Conservation (phyloP, 2,329 filamentous ascomycete species). For the Talaromyces sp. region DNA sequence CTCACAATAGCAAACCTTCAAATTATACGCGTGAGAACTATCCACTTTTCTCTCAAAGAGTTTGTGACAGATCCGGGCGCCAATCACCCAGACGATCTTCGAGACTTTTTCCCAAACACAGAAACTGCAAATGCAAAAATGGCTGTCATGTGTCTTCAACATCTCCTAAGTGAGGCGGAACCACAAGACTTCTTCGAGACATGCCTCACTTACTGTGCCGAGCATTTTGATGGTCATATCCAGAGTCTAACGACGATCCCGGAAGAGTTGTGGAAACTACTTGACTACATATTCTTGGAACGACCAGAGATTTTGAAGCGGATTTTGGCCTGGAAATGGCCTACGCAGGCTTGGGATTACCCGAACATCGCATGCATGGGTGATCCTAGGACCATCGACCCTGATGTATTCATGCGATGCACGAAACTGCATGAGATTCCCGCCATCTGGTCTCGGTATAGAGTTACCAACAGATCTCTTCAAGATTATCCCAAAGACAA, state of each 20-base stretch:
- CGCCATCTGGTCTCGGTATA: slow-evolving; percentile 13
- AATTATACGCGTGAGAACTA: neutral
- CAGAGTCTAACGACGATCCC: slow-evolving; percentile 5
- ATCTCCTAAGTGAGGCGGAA: slow-evolving; percentile 9
- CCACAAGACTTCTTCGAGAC: neutral
- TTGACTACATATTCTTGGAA: slow-evolving; percentile 12
- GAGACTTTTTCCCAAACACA: slow-evolving; percentile 1
- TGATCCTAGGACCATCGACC: slow-evolving; percentile 8
- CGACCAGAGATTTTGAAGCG: neutral
- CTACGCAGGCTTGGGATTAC: neutral
- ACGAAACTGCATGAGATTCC: slow-evolving; percentile 13
- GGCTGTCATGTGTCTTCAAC: slow-evolving; percentile 16
- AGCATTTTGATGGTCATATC: slow-evolving; percentile 17
- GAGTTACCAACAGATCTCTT: neutral
- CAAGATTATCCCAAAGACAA: slow-evolving; percentile 11
- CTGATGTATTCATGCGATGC: slow-evolving; percentile 14
- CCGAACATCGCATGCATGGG: slow-evolving; percentile 12
- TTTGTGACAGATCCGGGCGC: slow-evolving; percentile 1
- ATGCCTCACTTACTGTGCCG: slow-evolving; percentile 5
- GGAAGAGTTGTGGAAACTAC: slow-evolving; percentile 4
- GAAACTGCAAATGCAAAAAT: slow-evolving; percentile 14
- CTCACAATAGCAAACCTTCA: neutral
- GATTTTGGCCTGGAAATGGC: slow-evolving; percentile 12
- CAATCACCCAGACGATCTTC: slow-evolving; percentile 9
- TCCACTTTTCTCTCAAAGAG: slow-evolving; percentile 19